phyloP scores from a whole-genome alignment of 306 rosid genomes.

The Canavalia ensiformis region DNA sequence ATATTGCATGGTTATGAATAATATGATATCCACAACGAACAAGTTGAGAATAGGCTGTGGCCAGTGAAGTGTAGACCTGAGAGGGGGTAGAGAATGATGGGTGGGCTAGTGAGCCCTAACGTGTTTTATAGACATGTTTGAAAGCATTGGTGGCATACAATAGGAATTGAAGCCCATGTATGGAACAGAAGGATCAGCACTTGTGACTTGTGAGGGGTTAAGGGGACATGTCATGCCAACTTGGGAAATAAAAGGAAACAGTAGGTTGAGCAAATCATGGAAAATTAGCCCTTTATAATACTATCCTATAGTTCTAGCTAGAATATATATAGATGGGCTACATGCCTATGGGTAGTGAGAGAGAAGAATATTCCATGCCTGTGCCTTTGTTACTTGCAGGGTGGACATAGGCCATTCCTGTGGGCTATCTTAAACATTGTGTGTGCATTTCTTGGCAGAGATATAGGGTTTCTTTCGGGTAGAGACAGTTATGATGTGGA shows the following conservation, averaged over 20 bases:
- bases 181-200: constrained; percentile 44
- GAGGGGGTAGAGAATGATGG: constrained; percentile 64
- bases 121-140: constrained; percentile 23
- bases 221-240: constrained; percentile 62
- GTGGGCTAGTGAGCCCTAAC: constrained; percentile 55
- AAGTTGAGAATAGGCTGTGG: constrained; percentile 41
- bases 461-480: constrained; percentile 42
- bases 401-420: constrained; percentile 61
- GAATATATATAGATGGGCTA: not conserved
- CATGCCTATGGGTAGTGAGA: not conserved
- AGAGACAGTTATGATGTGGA: constrained; percentile 61
- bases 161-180: constrained; percentile 55
- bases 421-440: not conserved
- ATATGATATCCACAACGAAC: not conserved
- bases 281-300: constrained; percentile 27
- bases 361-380: constrained; percentile 51
- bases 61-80: constrained; percentile 54
- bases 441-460: constrained; percentile 35
- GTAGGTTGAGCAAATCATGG: constrained; percentile 48
- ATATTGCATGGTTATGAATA: constrained; percentile 4
- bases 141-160: constrained; percentile 41
- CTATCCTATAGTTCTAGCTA: not conserved
- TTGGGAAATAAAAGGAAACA: constrained; percentile 36
- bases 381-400: constrained; percentile 49
- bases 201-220: constrained; percentile 50